phyloP scores from a whole-genome alignment of 305 asterid genomes.

The Fraxinus floribunda region DNA sequence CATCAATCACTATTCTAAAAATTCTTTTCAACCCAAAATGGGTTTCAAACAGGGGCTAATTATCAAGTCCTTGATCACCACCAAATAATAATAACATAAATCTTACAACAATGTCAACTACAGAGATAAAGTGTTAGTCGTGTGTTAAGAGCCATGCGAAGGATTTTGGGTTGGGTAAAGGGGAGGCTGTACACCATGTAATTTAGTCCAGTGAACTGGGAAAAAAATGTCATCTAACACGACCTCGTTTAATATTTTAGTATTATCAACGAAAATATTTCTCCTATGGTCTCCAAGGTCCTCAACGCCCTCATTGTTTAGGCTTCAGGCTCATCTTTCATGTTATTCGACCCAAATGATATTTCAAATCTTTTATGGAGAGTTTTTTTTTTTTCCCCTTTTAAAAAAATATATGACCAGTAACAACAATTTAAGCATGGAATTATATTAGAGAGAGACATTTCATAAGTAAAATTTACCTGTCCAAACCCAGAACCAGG shows the following conservation, averaged over 20 bases:
- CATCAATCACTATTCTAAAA: too few relatives aligned
- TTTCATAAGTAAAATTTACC: slow-evolving; percentile 40
- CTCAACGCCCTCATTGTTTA: neutral
- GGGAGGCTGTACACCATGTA: neutral
- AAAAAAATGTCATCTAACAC: neutral
- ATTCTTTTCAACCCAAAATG: too few relatives aligned
- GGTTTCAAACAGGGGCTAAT: too few relatives aligned
- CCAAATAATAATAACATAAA: neutral
- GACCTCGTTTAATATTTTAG: neutral
- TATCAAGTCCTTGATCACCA: neutral
- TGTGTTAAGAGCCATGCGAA: neutral
- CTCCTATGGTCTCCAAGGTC: neutral
- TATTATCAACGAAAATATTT: neutral
- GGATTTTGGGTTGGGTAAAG: neutral
- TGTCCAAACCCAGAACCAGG: slow-evolving; percentile 98
- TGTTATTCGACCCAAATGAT: neutral
- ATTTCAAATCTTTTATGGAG: neutral
- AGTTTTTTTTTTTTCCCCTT: too few relatives aligned
- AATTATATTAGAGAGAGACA: neutral
- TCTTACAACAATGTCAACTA: neutral
- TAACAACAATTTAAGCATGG: neutral
- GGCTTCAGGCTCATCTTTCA: neutral
- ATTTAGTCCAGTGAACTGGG: neutral
- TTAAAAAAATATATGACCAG: neutral
- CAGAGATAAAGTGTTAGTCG: neutral